These are phyloP conservation scores for Westerdykella ornata DNA, from an alignment of 2,329 filamentous ascomycete species.

Conservation along the genomic window DNA sequence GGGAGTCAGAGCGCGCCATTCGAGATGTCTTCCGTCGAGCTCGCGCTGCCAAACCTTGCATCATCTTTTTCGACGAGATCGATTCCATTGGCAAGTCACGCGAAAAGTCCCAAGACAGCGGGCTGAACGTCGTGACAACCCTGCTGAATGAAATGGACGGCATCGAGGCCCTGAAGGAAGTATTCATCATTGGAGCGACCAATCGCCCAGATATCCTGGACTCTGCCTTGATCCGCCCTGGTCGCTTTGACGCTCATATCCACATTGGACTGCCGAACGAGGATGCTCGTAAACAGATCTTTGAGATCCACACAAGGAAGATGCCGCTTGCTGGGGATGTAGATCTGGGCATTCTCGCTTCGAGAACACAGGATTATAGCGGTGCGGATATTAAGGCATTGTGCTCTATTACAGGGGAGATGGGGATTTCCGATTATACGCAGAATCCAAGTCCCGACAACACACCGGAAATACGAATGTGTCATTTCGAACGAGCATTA, in stretches of 20 bases:
- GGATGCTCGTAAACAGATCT: constrained; percentile 67
- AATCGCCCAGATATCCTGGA: constrained; percentile 85
- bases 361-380: constrained; percentile 66
- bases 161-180: constrained; percentile 74
- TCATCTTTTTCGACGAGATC: constrained; percentile 97
- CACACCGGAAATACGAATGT: constrained; percentile 36
- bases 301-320: constrained; percentile 59
- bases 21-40: constrained; percentile 82
- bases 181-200: constrained; percentile 83
- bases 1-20: constrained; percentile 81
- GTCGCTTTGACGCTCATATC: constrained; percentile 75
- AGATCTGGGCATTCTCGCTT: constrained; percentile 57
- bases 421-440: constrained; percentile 30
- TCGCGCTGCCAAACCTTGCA: constrained; percentile 75
- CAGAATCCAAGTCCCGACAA: constrained; percentile 12
- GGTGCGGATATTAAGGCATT: constrained; percentile 73
- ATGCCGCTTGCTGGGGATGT: constrained; percentile 58
- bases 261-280: constrained; percentile 78
- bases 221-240: constrained; percentile 75
- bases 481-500: constrained; percentile 44
- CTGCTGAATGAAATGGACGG: constrained; percentile 94
- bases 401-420: constrained; percentile 37
- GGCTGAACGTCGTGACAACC: constrained; percentile 80
- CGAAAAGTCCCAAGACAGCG: constrained; percentile 44
- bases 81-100: constrained; percentile 68